Evolutionary conservation across 1,139 yeast genomes (phyloP).

Genomic region (Candida buenavistaensis): DNA sequence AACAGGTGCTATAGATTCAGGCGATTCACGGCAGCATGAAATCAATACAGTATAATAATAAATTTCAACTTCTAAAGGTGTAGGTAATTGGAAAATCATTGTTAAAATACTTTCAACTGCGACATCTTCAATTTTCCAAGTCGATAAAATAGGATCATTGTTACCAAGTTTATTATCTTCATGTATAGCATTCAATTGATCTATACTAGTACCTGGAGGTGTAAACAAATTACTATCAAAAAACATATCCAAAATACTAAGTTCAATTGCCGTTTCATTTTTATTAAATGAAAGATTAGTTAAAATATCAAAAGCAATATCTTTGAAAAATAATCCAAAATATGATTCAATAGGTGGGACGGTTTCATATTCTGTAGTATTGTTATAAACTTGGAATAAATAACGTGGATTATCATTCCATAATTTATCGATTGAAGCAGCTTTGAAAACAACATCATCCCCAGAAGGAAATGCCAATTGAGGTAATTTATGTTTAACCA

Average conservation of each 20-base stretch:
- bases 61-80: constrained; percentile 63
- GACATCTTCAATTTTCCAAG: constrained; percentile 91
- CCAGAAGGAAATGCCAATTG: constrained; percentile 47
- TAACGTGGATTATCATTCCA: constrained; percentile 55
- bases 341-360: constrained; percentile 68
- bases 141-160: constrained; percentile 51
- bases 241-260: constrained; percentile 72
- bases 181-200: constrained; percentile 51
- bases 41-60: constrained; percentile 87
- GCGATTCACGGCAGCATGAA: constrained; percentile 84
- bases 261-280: constrained; percentile 81
- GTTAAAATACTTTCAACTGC: constrained; percentile 82
- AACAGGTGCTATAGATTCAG: constrained; percentile 91
- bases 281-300: constrained; percentile 86
- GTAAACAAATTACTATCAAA: constrained; percentile 73
- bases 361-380: constrained; percentile 56
- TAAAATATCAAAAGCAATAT: constrained; percentile 71
- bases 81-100: constrained; percentile 74
- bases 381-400: constrained; percentile 64
- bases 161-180: constrained; percentile 42
- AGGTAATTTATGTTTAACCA: constrained; percentile 47
- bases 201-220: constrained; percentile 81
- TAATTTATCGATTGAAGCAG: constrained; percentile 39
- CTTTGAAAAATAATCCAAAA: constrained; percentile 63
- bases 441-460: constrained; percentile 29